Evolutionary conservation across 352 stramenopile species (phyloP).

Genomic region (Peronospora belbahrii): DNA sequence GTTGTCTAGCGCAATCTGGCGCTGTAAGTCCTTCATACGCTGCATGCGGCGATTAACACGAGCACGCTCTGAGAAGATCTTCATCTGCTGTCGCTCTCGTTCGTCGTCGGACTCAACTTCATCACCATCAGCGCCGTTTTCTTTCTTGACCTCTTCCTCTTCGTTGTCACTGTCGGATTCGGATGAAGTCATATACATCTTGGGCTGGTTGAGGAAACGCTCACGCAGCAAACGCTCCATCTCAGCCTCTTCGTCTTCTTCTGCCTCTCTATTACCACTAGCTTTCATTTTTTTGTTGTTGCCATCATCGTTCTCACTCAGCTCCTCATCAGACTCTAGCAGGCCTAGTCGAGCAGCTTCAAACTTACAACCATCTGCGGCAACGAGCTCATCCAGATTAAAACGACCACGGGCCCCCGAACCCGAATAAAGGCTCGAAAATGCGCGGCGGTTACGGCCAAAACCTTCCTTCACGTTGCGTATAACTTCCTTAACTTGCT

Average conservation of each 20-base stretch:
- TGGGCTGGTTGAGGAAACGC: constrained; percentile 63
- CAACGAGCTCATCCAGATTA: constrained; percentile 74
- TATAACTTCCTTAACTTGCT: constrained; percentile 81
- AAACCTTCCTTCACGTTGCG: constrained; percentile 86
- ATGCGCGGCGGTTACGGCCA: constrained; percentile 71
- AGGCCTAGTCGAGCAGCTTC: constrained; percentile 73
- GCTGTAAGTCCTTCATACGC: constrained; percentile 77
- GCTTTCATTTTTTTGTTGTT: constrained; percentile 31
- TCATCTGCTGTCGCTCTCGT: constrained; percentile 78
- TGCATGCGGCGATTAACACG: constrained; percentile 81
- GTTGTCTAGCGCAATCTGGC: constrained; percentile 42
- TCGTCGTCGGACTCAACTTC: constrained; percentile 72
- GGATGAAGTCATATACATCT: constrained; percentile 85
- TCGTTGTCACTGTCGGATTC: constrained; percentile 65
- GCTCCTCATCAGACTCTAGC: constrained; percentile 74
- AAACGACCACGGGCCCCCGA: constrained; percentile 66
- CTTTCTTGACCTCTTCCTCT: constrained; percentile 21
- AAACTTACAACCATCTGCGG: constrained; percentile 65
- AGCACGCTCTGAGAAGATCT: constrained; percentile 73
- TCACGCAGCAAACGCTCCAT: constrained; percentile 77
- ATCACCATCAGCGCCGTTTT: constrained; percentile 29
- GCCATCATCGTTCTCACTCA: constrained; percentile 42
- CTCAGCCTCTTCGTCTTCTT: constrained; percentile 67
- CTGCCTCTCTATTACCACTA: constrained; percentile 28
- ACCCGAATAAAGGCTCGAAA: constrained; percentile 42